Conservation (phyloP, 2,329 filamentous ascomycete genomes). For the Ambrosiella xylebori region DNA sequence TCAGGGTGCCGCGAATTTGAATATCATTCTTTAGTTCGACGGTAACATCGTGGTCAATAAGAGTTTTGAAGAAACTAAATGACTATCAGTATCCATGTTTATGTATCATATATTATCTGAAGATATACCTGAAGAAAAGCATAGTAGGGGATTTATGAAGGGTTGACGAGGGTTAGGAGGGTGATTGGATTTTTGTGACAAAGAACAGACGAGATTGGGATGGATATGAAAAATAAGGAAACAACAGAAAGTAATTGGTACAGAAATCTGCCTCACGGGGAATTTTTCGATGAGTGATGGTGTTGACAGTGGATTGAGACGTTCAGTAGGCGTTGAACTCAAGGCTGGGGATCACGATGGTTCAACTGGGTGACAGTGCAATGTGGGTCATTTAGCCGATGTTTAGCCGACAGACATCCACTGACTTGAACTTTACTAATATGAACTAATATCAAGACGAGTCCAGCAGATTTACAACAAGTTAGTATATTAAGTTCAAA, state of each 20-base stretch:
- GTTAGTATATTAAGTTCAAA: neutral
- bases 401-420: neutral
- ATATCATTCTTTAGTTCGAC: slow-evolving; percentile 99
- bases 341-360: neutral
- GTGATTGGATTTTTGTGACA: neutral
- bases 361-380: neutral
- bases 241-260: too few species aligned
- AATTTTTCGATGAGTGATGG: neutral
- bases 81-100: neutral
- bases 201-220: too few species aligned
- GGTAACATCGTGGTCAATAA: slow-evolving; percentile 92
- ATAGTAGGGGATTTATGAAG: slow-evolving; percentile 18
- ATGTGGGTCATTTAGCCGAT: neutral
- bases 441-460: neutral
- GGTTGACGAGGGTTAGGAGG: slow-evolving; percentile 9
- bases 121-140: slow-evolving; percentile 29
- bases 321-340: neutral
- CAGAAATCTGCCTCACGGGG: too few species aligned
- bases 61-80: slow-evolving; percentile 87
- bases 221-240: too few species aligned
- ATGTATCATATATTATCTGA: neutral
- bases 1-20: slow-evolving; percentile 83
- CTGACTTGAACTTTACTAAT: neutral
- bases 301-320: neutral
- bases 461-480: too few species aligned